Conservation (phyloP, 2,329 filamentous ascomycete genomes). For the Aspergillus sp. region DNA sequence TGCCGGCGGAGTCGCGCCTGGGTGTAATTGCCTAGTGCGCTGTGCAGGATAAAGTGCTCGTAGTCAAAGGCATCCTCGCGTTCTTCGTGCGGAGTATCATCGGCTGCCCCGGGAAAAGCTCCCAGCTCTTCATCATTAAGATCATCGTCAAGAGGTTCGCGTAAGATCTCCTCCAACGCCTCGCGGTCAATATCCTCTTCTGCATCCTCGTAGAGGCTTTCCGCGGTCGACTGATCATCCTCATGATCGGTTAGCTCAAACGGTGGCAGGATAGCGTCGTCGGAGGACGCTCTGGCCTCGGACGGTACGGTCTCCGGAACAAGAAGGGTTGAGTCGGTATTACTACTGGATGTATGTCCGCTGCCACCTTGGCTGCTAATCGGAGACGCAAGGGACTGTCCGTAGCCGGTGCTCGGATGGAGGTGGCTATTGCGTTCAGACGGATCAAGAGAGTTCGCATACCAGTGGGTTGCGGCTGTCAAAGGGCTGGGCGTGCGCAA, state of each 20-base stretch:
- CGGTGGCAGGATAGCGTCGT: constrained; percentile 9
- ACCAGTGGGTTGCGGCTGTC: constrained; percentile 67
- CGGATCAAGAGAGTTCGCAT: constrained; percentile 42
- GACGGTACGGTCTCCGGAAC: constrained; percentile 3
- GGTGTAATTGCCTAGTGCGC: constrained; percentile 70
- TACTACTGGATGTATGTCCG: constrained; percentile 20
- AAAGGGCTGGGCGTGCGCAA: constrained; percentile 76
- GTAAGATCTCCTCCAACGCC: constrained; percentile 56
- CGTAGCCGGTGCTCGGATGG: constrained; percentile 38
- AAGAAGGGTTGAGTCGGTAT: not conserved
- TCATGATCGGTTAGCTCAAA: constrained; percentile 20
- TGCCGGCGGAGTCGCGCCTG: constrained; percentile 29
- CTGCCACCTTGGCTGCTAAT: constrained; percentile 17
- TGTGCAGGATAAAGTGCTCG: constrained; percentile 92
- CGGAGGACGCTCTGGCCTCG: not conserved
- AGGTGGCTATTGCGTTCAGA: constrained; percentile 32
- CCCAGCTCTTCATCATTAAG: constrained; percentile 32
- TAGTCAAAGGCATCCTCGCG: constrained; percentile 95
- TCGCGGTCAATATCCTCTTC: constrained; percentile 61
- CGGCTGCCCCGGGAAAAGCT: constrained; percentile 36
- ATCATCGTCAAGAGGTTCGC: constrained; percentile 44
- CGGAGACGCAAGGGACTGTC: constrained; percentile 32
- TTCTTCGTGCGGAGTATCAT: constrained; percentile 79
- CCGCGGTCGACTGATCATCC: constrained; percentile 30
- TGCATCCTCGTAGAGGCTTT: constrained; percentile 45